A percentile compares a stretch with the other conserved stretches of the same genome.
Conservation (phyloP, 2,329 filamentous ascomycete species). For the Akanthomyces muscarius region DNA sequence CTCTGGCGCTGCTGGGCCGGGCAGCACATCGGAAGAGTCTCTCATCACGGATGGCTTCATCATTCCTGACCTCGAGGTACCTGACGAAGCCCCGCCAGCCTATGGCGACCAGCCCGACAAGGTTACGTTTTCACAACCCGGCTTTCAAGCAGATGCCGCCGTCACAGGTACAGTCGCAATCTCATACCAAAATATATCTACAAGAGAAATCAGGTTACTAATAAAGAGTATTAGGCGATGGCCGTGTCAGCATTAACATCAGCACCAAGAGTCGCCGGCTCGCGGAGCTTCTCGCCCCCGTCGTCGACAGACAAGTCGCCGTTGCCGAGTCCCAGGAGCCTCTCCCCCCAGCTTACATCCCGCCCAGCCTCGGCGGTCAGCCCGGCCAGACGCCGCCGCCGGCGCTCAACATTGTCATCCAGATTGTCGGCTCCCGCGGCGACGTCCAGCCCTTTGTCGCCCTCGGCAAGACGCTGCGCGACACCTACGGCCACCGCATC, state of each 20-base stretch:
- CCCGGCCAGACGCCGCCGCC: conserved; percentile 52
- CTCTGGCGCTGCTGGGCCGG: background rate
- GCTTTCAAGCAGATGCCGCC: conserved; percentile 58
- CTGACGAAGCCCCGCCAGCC: conserved; percentile 47
- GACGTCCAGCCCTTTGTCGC: conserved; percentile 75
- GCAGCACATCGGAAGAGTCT: conserved; percentile 23
- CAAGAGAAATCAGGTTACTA: background rate
- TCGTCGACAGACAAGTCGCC: conserved; percentile 54
- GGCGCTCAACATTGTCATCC: conserved; percentile 65
- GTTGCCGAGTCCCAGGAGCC: conserved; percentile 37
- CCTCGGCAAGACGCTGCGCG: conserved; percentile 60
- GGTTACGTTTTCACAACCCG: conserved; percentile 57
- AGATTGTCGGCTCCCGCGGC: conserved; percentile 70
- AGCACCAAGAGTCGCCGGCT: conserved; percentile 64
- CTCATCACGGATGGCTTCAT: conserved; percentile 38
- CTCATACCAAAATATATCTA: background rate
- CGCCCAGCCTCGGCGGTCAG: conserved; percentile 64
- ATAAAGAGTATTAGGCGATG: conserved; percentile 52
- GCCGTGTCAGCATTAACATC: conserved; percentile 76
- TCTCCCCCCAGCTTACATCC: conserved; percentile 66
- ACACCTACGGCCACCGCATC: conserved; percentile 65
- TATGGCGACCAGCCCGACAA: conserved; percentile 56
- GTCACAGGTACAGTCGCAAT: conserved; percentile 43
- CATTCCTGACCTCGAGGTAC: conserved; percentile 38
- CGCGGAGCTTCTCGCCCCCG: conserved; percentile 63